These are phyloP conservation scores for Beauveria bassiana DNA, from an alignment of 2,329 filamentous ascomycete species.

Conservation along the genomic window DNA sequence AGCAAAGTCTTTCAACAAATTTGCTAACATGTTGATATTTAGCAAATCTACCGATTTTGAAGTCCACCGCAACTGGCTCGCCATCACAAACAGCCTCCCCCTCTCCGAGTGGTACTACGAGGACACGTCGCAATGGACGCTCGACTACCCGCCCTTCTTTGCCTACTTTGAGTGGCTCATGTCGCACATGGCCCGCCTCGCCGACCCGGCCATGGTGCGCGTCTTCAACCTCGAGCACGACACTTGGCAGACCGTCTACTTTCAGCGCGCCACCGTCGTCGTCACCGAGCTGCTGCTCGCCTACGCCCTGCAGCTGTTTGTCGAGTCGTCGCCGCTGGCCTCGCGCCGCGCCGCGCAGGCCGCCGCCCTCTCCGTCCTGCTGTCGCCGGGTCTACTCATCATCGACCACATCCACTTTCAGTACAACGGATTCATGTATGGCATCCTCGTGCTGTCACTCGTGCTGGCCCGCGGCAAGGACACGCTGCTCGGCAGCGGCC, in stretches of 20 bases:
- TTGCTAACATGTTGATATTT: conserved; percentile 9
- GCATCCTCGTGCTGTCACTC: conserved; percentile 77
- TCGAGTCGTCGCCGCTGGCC: conserved; percentile 58
- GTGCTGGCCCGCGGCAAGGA: conserved; percentile 70
- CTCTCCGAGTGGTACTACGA: conserved; percentile 92
- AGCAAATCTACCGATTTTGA: conserved; percentile 99
- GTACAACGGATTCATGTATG: conserved; percentile 97
- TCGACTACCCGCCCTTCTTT: conserved; percentile 98
- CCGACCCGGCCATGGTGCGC: conserved; percentile 74
- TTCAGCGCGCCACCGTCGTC: conserved; percentile 85
- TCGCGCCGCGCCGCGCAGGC: conserved; percentile 75
- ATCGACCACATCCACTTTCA: conserved; percentile 99
- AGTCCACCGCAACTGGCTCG: conserved; percentile 97
- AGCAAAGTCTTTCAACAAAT: too few relatives aligned
- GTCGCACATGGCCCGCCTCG: conserved; percentile 68
- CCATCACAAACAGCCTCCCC: conserved; percentile 84
- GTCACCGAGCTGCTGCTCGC: conserved; percentile 75
- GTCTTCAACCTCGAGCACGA: conserved; percentile 77
- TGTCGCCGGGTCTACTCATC: conserved; percentile 88
- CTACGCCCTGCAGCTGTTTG: conserved; percentile 73
- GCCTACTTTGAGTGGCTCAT: conserved; percentile 93
- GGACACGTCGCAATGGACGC: conserved; percentile 97
- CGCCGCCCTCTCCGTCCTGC: conserved; percentile 77
- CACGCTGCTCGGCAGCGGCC: conserved; percentile 67
- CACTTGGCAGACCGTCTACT: conserved; percentile 90